These are phyloP conservation scores for Nicotiana rustica DNA, from an alignment of 305 asterid species.

Conservation along the genomic window DNA sequence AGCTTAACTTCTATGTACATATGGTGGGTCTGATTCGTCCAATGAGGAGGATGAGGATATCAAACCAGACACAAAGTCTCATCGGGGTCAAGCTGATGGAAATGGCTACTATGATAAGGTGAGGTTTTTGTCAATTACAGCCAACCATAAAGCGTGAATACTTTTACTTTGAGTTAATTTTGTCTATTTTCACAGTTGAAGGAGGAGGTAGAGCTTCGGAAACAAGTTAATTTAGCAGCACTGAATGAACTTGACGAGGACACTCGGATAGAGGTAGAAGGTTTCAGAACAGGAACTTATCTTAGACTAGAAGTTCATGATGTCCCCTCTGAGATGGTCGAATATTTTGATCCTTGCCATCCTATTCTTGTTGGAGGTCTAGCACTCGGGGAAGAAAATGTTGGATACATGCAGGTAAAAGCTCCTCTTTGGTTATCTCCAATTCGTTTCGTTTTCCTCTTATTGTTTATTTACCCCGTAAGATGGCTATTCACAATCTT, in stretches of 20 bases:
- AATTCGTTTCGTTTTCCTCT: background rate
- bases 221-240: slow-evolving; percentile 82
- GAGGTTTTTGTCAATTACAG: slow-evolving; percentile 40
- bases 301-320: slow-evolving; percentile 86
- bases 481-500: slow-evolving; percentile 6
- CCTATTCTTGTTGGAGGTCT: slow-evolving; percentile 96
- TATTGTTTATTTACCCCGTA: slow-evolving; percentile 2
- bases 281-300: slow-evolving; percentile 89
- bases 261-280: slow-evolving; percentile 86
- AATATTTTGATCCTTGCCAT: slow-evolving; percentile 89
- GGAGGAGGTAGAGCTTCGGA: slow-evolving; percentile 87
- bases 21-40: slow-evolving; percentile 61
- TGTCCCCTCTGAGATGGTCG: slow-evolving; percentile 96
- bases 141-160: slow-evolving; percentile 33
- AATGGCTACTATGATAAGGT: slow-evolving; percentile 85
- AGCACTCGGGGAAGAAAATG: slow-evolving; percentile 89
- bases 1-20: slow-evolving; percentile 72
- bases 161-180: slow-evolving; percentile 30
- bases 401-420: slow-evolving; percentile 96
- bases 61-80: slow-evolving; percentile 52
- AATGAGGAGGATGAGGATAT: slow-evolving; percentile 72
- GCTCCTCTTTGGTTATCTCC: slow-evolving; percentile 24
- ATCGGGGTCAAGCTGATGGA: slow-evolving; percentile 64
- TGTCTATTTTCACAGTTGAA: slow-evolving; percentile 63
- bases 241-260: slow-evolving; percentile 90